Evolutionary conservation across 148 eudicot genomes (phyloP).

Genomic region (Arctostaphylos glauca): DNA sequence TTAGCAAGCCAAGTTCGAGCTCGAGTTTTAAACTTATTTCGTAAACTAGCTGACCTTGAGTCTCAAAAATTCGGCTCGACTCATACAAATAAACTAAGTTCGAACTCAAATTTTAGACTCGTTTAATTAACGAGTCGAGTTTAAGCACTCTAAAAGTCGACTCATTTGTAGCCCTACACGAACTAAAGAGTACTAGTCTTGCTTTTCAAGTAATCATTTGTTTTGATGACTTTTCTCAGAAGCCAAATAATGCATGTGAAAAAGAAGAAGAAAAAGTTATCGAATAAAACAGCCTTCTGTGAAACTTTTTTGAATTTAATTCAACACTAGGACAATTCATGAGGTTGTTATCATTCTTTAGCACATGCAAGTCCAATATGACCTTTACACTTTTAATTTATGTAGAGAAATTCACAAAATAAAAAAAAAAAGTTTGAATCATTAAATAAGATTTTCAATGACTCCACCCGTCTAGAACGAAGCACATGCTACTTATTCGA

Average conservation of each 20-base stretch:
- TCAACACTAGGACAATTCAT: not conserved
- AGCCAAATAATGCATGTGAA: slow-evolving; percentile 13
- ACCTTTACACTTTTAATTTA: not conserved
- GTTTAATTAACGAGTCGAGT: no score
- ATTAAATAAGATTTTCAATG: not conserved
- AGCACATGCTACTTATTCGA: no score
- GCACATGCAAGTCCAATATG: not conserved
- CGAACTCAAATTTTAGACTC: no score
- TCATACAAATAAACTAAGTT: no score
- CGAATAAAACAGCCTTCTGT: slow-evolving; percentile 6
- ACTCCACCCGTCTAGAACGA: no score
- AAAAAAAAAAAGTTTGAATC: not conserved
- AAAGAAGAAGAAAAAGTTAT: not conserved
- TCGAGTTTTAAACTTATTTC: no score
- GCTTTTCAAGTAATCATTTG: slow-evolving; percentile 6
- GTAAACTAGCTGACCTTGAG: no score
- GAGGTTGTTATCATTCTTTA: not conserved
- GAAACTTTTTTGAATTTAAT: not conserved
- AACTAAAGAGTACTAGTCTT: no score
- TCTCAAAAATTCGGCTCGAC: no score
- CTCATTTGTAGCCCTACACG: no score
- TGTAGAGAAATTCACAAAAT: not conserved
- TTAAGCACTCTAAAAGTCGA: no score
- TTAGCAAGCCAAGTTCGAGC: no score
- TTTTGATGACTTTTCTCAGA: slow-evolving; percentile 2